Evolutionary conservation across 2,329 filamentous ascomycete species (phyloP).

Genomic region (Ophiosphaerella herpotricha): DNA sequence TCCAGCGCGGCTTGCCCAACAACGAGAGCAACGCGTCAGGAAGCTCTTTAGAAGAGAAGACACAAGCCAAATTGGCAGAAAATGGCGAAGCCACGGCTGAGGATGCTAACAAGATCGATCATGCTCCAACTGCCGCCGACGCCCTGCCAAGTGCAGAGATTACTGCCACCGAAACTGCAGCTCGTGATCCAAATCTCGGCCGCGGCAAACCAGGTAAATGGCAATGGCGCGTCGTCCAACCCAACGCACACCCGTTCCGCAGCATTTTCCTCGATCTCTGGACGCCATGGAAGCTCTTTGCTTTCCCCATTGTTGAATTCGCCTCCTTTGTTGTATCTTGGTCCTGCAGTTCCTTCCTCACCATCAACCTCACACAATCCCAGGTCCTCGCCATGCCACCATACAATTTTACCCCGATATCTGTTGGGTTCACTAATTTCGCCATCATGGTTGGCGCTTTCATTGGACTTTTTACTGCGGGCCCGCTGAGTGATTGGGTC

Average conservation of each 20-base stretch:
- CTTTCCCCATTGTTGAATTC: slow-evolving; percentile 67
- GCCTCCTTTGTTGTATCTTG: slow-evolving; percentile 66
- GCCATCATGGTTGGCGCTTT: slow-evolving; percentile 59
- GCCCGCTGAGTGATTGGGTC: slow-evolving; percentile 63
- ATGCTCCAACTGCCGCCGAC: slow-evolving; percentile 24
- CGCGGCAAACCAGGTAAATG: slow-evolving; percentile 58
- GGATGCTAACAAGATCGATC: slow-evolving; percentile 30
- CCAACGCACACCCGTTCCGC: slow-evolving; percentile 52
- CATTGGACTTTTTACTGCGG: slow-evolving; percentile 60
- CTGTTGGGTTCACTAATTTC: slow-evolving; percentile 62
- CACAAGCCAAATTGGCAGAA: slow-evolving; percentile 11
- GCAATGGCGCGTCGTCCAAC: slow-evolving; percentile 62
- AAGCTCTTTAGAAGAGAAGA: slow-evolving; percentile 26
- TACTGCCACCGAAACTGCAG: slow-evolving; percentile 43
- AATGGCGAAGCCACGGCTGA: slow-evolving; percentile 15
- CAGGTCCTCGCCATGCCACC: slow-evolving; percentile 61
- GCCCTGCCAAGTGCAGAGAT: slow-evolving; percentile 26
- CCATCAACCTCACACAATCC: slow-evolving; percentile 63
- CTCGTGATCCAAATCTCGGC: slow-evolving; percentile 60
- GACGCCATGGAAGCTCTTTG: slow-evolving; percentile 65
- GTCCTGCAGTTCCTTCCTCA: slow-evolving; percentile 62
- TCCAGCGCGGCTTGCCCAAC: slow-evolving; percentile 52
- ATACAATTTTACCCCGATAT: slow-evolving; percentile 57
- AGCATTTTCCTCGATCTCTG: slow-evolving; percentile 60
- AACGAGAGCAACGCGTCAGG: background rate